These are phyloP conservation scores for Hirsutella thompsonii DNA, from an alignment of 2,329 filamentous ascomycete genomes.

Conservation along the genomic window DNA sequence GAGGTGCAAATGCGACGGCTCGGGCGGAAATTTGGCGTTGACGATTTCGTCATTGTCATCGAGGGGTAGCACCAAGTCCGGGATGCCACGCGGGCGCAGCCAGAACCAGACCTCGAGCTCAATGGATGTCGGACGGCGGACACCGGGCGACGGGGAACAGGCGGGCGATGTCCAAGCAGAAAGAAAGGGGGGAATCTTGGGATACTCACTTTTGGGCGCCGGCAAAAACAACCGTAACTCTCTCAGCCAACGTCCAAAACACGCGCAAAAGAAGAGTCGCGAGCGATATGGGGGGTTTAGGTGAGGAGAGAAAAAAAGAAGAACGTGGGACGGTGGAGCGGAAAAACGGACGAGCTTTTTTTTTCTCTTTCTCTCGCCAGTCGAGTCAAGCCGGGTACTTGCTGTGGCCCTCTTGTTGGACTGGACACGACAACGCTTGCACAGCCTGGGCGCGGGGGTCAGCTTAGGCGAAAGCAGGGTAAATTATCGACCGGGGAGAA, in stretches of 20 bases:
- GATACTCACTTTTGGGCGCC: conserved; percentile 41
- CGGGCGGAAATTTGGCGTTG: not conserved
- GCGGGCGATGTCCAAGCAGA: not conserved
- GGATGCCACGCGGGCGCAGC: conserved; percentile 1
- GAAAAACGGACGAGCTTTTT: conserved; percentile 22
- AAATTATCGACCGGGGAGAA: conserved; percentile 14
- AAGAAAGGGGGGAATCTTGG: conserved; percentile 4
- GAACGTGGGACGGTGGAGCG: conserved; percentile 19
- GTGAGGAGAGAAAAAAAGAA: conserved; percentile 11
- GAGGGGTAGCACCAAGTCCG: conserved; percentile 3
- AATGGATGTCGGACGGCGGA: not conserved
- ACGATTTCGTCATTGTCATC: conserved; percentile 7
- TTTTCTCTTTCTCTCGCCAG: conserved; percentile 9
- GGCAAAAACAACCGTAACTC: conserved; percentile 33
- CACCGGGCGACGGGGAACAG: not conserved
- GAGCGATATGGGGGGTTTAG: conserved; percentile 19
- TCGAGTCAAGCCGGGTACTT: conserved; percentile 9
- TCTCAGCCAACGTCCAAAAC: conserved; percentile 30
- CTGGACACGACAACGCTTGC: conserved; percentile 8
- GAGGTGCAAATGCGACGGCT: not conserved
- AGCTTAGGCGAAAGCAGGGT: conserved; percentile 16
- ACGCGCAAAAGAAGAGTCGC: conserved; percentile 33
- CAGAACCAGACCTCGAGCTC: not conserved
- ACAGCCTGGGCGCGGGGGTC: conserved; percentile 12
- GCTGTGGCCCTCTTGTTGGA: conserved; percentile 9